A percentile compares a stretch with the other conserved stretches of the same genome.
These are phyloP conservation scores for Trichosporon asahii DNA, from an alignment of 1,284 basidiomycete species.

Conservation along the genomic window DNA sequence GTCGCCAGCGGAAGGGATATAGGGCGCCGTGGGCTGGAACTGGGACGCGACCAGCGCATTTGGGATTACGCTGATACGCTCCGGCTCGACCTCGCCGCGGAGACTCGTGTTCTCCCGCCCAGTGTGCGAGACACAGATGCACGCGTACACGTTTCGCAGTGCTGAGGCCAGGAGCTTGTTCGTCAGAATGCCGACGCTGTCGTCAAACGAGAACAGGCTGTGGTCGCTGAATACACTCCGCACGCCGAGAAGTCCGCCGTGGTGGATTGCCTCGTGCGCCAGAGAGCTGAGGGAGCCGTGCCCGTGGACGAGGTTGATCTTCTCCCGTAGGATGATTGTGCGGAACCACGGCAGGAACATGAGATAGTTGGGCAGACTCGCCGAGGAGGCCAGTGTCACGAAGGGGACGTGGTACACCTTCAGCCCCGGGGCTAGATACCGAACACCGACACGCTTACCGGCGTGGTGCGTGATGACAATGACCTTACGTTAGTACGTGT, in stretches of 20 bases:
- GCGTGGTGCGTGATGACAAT: conserved; percentile 93
- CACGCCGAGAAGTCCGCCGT: conserved; percentile 72
- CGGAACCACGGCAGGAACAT: conserved; percentile 86
- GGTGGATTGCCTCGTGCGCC: conserved; percentile 85
- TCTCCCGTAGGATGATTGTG: conserved; percentile 80
- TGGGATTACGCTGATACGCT: conserved; percentile 82
- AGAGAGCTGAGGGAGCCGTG: conserved; percentile 87
- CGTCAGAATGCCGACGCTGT: conserved; percentile 91
- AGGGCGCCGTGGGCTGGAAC: conserved; percentile 61
- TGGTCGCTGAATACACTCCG: conserved; percentile 93
- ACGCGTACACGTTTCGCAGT: conserved; percentile 84
- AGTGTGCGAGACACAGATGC: conserved; percentile 96
- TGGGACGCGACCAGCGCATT: conserved; percentile 87
- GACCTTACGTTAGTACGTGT: conserved; percentile 65
- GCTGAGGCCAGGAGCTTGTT: conserved; percentile 89
- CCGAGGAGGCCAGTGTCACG: conserved; percentile 77
- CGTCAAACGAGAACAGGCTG: conserved; percentile 91
- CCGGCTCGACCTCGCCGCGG: conserved; percentile 69
- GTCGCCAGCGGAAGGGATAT: neutral
- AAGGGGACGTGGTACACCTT: conserved; percentile 96
- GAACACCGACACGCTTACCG: conserved; percentile 75
- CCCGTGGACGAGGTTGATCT: conserved; percentile 82
- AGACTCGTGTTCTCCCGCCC: conserved; percentile 94
- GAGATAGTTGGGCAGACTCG: conserved; percentile 92
- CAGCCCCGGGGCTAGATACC: conserved; percentile 68